These are phyloP conservation scores for Russula foetens DNA, from an alignment of 768 basidiomycete species.

Conservation along the genomic window DNA sequence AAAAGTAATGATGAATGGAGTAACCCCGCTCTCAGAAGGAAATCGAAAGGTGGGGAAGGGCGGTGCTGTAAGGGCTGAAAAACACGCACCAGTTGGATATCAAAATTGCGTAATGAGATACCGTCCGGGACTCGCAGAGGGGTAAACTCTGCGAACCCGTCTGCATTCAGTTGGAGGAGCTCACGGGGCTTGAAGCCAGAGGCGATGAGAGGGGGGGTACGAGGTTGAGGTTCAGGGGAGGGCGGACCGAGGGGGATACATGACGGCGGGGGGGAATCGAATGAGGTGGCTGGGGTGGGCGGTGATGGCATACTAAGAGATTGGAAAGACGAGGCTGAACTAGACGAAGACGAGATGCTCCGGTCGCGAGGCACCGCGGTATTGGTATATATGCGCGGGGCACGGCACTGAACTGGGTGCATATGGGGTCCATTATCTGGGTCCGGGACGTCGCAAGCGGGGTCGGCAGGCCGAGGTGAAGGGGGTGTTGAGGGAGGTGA, in stretches of 20 bases:
- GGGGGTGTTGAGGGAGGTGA: conserved; percentile 6
- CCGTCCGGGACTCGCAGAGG: conserved; percentile 71
- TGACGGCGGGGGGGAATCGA: conserved; percentile 22
- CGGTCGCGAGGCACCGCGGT: conserved; percentile 25
- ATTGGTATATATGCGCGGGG: conserved; percentile 20
- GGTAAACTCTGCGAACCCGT: conserved; percentile 53
- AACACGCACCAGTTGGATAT: conserved; percentile 73
- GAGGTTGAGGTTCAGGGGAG: conserved; percentile 8
- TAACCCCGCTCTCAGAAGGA: not conserved
- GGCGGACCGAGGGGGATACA: conserved; percentile 12
- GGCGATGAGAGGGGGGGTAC: conserved; percentile 21
- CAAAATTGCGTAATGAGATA: conserved; percentile 80
- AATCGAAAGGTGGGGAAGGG: too few species aligned
- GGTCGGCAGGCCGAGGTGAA: conserved; percentile 4
- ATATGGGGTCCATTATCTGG: conserved; percentile 33
- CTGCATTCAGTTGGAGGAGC: conserved; percentile 29
- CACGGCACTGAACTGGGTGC: conserved; percentile 36
- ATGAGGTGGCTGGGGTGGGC: conserved; percentile 17
- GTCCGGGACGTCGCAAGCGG: conserved; percentile 10
- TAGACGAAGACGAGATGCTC: conserved; percentile 25
- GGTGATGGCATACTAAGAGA: conserved; percentile 15
- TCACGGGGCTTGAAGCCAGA: conserved; percentile 30
- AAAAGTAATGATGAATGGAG: not conserved
- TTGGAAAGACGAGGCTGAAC: conserved; percentile 25
- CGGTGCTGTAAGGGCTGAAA: not conserved